These are phyloP conservation scores for Epichloe coenophiala DNA, from an alignment of 2,329 filamentous ascomycete genomes.

Conservation along the genomic window DNA sequence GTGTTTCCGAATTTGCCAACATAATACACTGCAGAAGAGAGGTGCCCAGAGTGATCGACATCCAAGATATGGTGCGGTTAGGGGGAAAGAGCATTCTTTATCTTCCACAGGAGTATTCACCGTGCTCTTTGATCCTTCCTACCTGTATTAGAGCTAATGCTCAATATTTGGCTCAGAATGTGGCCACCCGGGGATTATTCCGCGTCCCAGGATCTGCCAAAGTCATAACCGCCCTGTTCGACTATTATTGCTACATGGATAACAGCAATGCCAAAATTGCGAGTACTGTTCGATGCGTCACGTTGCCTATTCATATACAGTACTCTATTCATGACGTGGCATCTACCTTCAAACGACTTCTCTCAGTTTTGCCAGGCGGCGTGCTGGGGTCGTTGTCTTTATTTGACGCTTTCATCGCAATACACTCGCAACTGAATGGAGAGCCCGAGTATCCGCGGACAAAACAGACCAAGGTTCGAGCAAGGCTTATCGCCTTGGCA, in stretches of 20 bases:
- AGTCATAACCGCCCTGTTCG: slow-evolving; percentile 44
- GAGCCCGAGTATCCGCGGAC: slow-evolving; percentile 38
- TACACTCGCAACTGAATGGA: slow-evolving; percentile 40
- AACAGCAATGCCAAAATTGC: slow-evolving; percentile 36
- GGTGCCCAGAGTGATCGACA: slow-evolving; percentile 32
- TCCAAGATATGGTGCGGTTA: slow-evolving; percentile 47
- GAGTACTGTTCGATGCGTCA: slow-evolving; percentile 44
- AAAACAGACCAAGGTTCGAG: slow-evolving; percentile 41
- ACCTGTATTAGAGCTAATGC: slow-evolving; percentile 54
- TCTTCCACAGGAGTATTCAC: slow-evolving; percentile 44
- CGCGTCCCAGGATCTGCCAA: slow-evolving; percentile 46
- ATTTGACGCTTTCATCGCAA: slow-evolving; percentile 49
- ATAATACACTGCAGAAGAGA: slow-evolving; percentile 31
- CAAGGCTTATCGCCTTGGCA: slow-evolving; percentile 51
- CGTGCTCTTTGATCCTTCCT: slow-evolving; percentile 44
- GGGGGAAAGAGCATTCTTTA: slow-evolving; percentile 48
- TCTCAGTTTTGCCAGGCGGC: slow-evolving; percentile 49
- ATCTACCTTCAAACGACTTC: slow-evolving; percentile 52
- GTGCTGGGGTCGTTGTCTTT: slow-evolving; percentile 49
- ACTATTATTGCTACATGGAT: slow-evolving; percentile 44
- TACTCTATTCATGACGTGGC: slow-evolving; percentile 51
- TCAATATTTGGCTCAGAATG: slow-evolving; percentile 47
- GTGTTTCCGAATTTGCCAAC: slow-evolving; percentile 40
- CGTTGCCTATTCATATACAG: slow-evolving; percentile 45
- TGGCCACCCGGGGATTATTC: slow-evolving; percentile 45